A percentile compares a stretch with the other conserved stretches of the same genome.
Evolutionary conservation across 352 stramenopile species (phyloP).

Genomic region (Pythium dissotocum): DNA sequence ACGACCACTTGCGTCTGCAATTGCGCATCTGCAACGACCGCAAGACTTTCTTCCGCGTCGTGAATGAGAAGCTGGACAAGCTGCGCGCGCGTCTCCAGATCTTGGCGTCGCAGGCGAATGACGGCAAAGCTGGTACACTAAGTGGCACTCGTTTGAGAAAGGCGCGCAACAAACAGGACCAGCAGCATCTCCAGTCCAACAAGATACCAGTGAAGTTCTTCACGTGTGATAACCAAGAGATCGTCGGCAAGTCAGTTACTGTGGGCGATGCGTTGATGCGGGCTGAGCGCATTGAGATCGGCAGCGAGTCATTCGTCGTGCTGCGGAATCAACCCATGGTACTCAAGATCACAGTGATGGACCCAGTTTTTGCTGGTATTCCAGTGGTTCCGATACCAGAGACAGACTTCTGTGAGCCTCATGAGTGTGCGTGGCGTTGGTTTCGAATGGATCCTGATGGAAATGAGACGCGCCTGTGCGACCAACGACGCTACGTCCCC

Average conservation of each 20-base stretch:
- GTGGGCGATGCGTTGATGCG: conserved; percentile 52
- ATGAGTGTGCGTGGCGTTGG: conserved; percentile 71
- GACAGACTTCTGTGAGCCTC: conserved; percentile 60
- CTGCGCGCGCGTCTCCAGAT: conserved; percentile 64
- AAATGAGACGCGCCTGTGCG: conserved; percentile 17
- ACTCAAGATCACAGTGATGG: conserved; percentile 40
- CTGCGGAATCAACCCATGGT: conserved; percentile 67
- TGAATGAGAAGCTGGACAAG: conserved; percentile 50
- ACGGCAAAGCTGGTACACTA: background rate
- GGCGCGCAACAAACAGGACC: conserved; percentile 23
- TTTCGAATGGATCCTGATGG: conserved; percentile 35
- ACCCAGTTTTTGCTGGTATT: conserved; percentile 51
- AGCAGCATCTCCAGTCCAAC: conserved; percentile 15
- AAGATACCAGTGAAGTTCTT: conserved; percentile 50
- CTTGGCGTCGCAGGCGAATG: conserved; percentile 31
- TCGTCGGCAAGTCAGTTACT: conserved; percentile 31
- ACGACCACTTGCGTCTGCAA: conserved; percentile 54
- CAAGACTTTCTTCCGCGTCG: conserved; percentile 51
- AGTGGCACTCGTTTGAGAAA: conserved; percentile 17
- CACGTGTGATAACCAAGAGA: conserved; percentile 32
- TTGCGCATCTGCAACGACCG: conserved; percentile 46
- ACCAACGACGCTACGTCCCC: conserved; percentile 41
- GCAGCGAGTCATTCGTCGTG: conserved; percentile 43
- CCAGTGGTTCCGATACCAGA: conserved; percentile 46
- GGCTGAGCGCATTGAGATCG: conserved; percentile 46